Base-by-base conservation (phyloP, 2,329 filamentous ascomycete species). In the Fusarium annulatum region DNA sequence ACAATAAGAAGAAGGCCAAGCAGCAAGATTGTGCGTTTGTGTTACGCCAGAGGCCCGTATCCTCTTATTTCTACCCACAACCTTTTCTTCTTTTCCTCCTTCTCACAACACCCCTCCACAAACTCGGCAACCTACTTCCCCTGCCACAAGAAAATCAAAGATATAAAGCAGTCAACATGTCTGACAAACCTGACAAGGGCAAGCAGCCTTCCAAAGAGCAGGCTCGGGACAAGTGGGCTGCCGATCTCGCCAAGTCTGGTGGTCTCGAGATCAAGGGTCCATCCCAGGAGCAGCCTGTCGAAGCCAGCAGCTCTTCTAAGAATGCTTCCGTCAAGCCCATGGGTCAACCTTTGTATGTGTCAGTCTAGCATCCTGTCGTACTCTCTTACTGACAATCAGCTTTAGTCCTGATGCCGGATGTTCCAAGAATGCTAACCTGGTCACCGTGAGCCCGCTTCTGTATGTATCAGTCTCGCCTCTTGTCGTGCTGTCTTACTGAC, bases 91-190 rank as follows among this genome's bases (percentile, higher is more conserved):
- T 30, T n/a, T 9, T 36, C 9, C 51, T 41, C 23, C 15, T 55
- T 55, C 51, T n/a, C 16, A 12, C 9, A 38, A 28, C 34, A 41
- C 19, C 7, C 18, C 5, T 55, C 34, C 23, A 41, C 19, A 28
- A 28, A 55, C 34, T 41, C 51, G 51, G 34, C 9, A n/a, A 18
- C 51, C 19, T 41, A 7, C 34, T n/a, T 55, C 15, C 7, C 14
- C 18, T 55, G 18, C 34, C 28, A 55, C 23, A 55, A 55, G 23
- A 28, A 53, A 41, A 41, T 55, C 51, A 55, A 55, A 55, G 7
- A n/a, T n/a, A 23, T 4, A 39, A 28, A 41, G 23, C 51, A 28
- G 5, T 2, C 51, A 30, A 14, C 15, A 41, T 55, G 51, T 21
- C 51, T 28, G 33, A 41, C 23, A 28, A 55, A 9, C 6, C 16